Conservation (phyloP, 1,284 basidiomycete genomes). For the Austroboletus niveus region DNA sequence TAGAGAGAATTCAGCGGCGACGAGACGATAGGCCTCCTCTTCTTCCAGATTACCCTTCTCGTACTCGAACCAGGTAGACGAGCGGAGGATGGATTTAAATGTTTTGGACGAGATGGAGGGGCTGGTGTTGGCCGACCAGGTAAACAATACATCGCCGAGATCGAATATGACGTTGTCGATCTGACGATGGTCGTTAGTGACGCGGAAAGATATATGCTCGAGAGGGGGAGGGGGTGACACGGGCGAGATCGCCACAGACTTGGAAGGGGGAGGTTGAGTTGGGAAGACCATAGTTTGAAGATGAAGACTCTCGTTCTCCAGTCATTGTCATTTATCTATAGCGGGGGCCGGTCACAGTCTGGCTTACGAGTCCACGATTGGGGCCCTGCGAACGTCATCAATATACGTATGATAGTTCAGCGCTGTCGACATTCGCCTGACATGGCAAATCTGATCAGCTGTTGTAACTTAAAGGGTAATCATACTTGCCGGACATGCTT, state of each 20-base stretch:
- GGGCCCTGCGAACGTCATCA: too few species aligned
- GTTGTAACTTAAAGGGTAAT: too few species aligned
- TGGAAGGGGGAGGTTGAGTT: neutral
- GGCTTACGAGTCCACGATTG: too few species aligned
- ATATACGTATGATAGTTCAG: too few species aligned
- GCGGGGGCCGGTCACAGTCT: too few species aligned
- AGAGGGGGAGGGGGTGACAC: constrained; percentile 5
- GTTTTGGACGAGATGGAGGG: constrained; percentile 17
- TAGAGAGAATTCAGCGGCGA: constrained; percentile 17
- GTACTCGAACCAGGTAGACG: constrained; percentile 23
- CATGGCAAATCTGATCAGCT: too few species aligned
- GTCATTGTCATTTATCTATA: constrained; percentile 1
- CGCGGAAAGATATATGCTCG: neutral
- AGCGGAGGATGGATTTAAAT: constrained; percentile 14
- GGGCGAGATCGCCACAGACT: constrained; percentile 1
- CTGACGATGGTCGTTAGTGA: constrained; percentile 8
- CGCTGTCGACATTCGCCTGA: too few species aligned
- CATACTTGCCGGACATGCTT: too few species aligned
- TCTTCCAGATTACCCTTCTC: constrained; percentile 22
- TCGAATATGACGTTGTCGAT: constrained; percentile 26
- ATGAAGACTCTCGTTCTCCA: neutral
- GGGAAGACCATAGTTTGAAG: constrained; percentile 3
- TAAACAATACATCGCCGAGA: constrained; percentile 25
- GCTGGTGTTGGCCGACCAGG: constrained; percentile 19
- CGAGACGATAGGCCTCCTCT: constrained; percentile 11